Evolutionary conservation across 2,329 filamentous ascomycete genomes (phyloP).

Genomic region (Fusarium penzigii): DNA sequence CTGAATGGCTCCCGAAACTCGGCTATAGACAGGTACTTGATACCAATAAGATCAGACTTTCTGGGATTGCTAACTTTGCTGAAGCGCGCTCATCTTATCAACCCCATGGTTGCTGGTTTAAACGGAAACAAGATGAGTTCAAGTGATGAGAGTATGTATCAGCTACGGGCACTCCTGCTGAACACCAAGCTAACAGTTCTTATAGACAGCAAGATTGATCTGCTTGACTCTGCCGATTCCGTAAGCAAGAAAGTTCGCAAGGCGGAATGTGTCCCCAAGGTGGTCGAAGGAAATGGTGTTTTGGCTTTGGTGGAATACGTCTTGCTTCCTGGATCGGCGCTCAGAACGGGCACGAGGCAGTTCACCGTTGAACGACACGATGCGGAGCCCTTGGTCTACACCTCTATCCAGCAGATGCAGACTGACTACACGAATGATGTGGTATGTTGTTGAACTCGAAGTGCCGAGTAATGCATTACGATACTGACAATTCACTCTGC

Average conservation of each 20-base stretch:
- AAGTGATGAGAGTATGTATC: constrained; percentile 60
- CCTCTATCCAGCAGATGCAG: constrained; percentile 71
- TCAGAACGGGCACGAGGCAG: constrained; percentile 55
- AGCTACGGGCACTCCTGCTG: background rate
- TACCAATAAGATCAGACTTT: too few relatives aligned
- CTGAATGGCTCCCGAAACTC: constrained; percentile 81
- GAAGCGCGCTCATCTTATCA: constrained; percentile 41
- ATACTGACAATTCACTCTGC: constrained; percentile 2
- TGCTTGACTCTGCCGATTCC: constrained; percentile 75
- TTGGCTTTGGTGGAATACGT: constrained; percentile 86
- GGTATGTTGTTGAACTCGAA: constrained; percentile 46
- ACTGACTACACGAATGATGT: constrained; percentile 80
- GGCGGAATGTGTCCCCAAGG: constrained; percentile 73
- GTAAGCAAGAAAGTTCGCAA: constrained; percentile 86
- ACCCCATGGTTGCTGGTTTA: constrained; percentile 87
- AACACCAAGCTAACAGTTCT: background rate
- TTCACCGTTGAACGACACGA: constrained; percentile 73
- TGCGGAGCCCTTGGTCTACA: constrained; percentile 77
- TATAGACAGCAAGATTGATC: constrained; percentile 83
- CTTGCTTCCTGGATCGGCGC: constrained; percentile 72
- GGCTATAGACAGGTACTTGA: constrained; percentile 68
- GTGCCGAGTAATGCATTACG: too few relatives aligned
- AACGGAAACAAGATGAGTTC: constrained; percentile 84
- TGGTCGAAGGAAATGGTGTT: constrained; percentile 83
- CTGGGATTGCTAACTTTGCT: constrained; percentile 5